Evolutionary conservation across 2,329 filamentous ascomycete species (phyloP).

Genomic region (Curvularia hawaiiensis): DNA sequence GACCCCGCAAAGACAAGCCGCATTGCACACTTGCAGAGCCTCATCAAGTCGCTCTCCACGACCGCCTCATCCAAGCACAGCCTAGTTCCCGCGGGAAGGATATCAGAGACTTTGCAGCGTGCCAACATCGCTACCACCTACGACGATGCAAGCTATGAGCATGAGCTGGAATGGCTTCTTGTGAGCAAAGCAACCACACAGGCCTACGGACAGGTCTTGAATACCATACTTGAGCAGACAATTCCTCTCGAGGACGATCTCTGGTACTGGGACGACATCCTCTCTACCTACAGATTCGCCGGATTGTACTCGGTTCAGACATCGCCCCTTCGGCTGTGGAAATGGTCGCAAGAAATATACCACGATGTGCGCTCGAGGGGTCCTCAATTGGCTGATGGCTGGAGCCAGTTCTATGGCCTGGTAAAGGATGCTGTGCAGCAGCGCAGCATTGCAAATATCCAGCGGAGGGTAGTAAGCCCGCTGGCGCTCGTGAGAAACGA

Average conservation of each 20-base stretch:
- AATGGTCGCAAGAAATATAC: conserved; percentile 73
- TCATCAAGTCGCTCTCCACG: conserved; percentile 74
- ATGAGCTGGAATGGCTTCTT: conserved; percentile 87
- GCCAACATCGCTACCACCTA: conserved; percentile 58
- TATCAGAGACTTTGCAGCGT: conserved; percentile 67
- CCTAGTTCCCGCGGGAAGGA: conserved; percentile 60
- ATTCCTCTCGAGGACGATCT: conserved; percentile 84
- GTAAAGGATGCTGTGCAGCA: conserved; percentile 77
- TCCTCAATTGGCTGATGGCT: conserved; percentile 49
- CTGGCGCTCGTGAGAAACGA: conserved; percentile 77
- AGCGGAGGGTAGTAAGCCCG: conserved; percentile 75
- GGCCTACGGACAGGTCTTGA: conserved; percentile 80
- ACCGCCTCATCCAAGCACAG: conserved; percentile 68
- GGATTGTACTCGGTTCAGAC: conserved; percentile 86
- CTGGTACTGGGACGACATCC: conserved; percentile 93
- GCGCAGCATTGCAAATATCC: conserved; percentile 72
- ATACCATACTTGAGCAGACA: conserved; percentile 79
- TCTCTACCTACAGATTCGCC: conserved; percentile 78
- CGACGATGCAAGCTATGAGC: conserved; percentile 60
- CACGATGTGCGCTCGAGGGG: conserved; percentile 59
- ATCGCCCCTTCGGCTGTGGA: conserved; percentile 75
- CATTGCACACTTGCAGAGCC: conserved; percentile 64
- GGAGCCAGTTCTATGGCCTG: conserved; percentile 75
- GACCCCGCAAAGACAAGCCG: conserved; percentile 53
- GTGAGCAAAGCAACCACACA: conserved; percentile 93